phyloP scores from a whole-genome alignment of 768 basidiomycete genomes.

The Lactarius sanguifluus region DNA sequence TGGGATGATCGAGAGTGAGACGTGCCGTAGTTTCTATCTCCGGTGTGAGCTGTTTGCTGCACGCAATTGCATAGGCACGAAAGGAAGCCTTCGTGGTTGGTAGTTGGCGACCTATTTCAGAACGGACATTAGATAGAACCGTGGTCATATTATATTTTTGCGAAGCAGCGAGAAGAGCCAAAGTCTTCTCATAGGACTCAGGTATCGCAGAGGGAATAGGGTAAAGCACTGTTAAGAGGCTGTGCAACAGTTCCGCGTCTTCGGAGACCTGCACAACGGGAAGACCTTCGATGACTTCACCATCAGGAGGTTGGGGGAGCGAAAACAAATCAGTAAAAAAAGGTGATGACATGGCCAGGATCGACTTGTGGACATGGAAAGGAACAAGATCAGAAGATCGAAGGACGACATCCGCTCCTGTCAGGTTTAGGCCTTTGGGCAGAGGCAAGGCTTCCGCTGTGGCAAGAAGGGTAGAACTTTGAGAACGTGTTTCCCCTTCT shows the following conservation, averaged over 20 bases:
- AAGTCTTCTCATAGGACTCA: not conserved
- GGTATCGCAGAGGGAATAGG: not conserved
- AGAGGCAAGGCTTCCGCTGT: not conserved
- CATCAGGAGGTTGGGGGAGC: not conserved
- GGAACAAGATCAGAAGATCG: not conserved
- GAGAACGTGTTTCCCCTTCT: not conserved
- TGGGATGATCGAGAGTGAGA: not conserved
- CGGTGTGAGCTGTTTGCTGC: not conserved
- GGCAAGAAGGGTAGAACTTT: not conserved
- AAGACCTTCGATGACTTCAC: not conserved
- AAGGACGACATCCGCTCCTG: not conserved
- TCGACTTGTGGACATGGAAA: conserved; percentile 1
- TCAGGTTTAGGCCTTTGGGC: no score
- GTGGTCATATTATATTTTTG: conserved; percentile 16
- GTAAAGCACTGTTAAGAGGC: not conserved
- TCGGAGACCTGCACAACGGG: not conserved
- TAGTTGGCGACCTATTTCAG: not conserved
- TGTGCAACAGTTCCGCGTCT: not conserved
- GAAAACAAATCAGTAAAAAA: conserved; percentile 4
- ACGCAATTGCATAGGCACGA: not conserved
- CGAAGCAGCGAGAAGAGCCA: conserved; percentile 25
- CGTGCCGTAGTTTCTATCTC: not conserved
- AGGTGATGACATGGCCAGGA: not conserved
- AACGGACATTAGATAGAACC: not conserved
- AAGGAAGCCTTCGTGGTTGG: no score